These are phyloP conservation scores for Lachancea sp. DNA, from an alignment of 805 yeast genomes.

Conservation along the genomic window DNA sequence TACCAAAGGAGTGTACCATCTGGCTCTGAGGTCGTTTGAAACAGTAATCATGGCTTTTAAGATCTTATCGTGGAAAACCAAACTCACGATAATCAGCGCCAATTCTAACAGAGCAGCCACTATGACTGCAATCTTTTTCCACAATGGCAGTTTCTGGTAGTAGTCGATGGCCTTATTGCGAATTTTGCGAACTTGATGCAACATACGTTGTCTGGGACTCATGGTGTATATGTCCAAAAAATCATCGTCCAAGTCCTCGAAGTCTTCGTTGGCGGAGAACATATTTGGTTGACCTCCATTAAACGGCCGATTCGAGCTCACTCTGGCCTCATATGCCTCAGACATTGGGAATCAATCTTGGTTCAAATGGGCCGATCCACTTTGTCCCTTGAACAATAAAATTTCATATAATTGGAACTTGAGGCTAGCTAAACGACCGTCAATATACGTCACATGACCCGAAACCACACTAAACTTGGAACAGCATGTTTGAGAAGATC, in stretches of 20 bases:
- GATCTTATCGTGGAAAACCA: constrained; percentile 27
- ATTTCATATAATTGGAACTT: no score
- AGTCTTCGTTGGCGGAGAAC: constrained; percentile 11
- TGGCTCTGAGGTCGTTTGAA: constrained; percentile 41
- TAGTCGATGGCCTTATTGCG: constrained; percentile 13
- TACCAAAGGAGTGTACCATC: constrained; percentile 38
- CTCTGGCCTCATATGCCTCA: constrained; percentile 17
- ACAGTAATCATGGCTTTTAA: constrained; percentile 33
- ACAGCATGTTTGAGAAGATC: no score
- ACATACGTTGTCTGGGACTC: constrained; percentile 30
- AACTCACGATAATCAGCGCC: constrained; percentile 15
- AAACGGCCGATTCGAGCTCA: constrained; percentile 6
- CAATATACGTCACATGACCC: no score
- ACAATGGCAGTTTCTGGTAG: constrained; percentile 16
- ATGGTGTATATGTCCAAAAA: constrained; percentile 30
- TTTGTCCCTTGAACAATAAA: no score
- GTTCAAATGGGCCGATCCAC: no score
- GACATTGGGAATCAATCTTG: no score
- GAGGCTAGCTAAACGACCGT: no score
- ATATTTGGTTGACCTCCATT: constrained; percentile 2
- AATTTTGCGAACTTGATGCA: constrained; percentile 17
- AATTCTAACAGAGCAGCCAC: constrained; percentile 14
- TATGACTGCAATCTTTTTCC: constrained; percentile 21
- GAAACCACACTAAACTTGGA: no score
- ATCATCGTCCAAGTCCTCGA: constrained; percentile 26